Percentiles rank a stretch among this genome's conserved stretches.
phyloP scores from a whole-genome alignment of 1,284 basidiomycete species.

The Coniferiporia sulphurascens region DNA sequence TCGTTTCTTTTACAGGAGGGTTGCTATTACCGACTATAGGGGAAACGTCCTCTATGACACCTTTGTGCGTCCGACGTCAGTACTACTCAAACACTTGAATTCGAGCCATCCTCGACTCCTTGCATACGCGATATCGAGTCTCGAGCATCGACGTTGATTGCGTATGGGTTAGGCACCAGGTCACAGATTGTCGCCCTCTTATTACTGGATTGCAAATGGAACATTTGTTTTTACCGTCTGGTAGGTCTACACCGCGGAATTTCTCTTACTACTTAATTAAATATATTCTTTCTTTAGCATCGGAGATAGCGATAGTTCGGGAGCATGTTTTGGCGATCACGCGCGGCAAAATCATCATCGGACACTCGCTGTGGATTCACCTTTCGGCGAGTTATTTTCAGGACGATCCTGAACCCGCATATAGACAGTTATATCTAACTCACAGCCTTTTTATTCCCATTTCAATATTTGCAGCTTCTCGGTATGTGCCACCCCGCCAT shows the following conservation, averaged over 20 bases:
- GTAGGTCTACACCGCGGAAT: neutral
- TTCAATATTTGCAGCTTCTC: conserved; percentile 36
- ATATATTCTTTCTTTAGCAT: conserved; percentile 32
- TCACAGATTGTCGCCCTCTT: conserved; percentile 43
- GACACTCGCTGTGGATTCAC: conserved; percentile 51
- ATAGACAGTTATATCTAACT: conserved; percentile 2
- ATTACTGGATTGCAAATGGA: conserved; percentile 42
- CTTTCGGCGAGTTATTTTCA: conserved; percentile 39
- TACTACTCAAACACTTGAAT: conserved; percentile 16
- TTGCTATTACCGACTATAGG: conserved; percentile 42
- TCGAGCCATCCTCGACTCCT: neutral
- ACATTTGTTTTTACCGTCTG: conserved; percentile 40
- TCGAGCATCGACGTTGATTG: neutral
- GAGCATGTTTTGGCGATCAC: conserved; percentile 39
- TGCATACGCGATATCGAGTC: neutral
- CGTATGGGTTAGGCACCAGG: conserved; percentile 32
- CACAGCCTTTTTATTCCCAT: conserved; percentile 5
- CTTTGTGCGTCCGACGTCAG: conserved; percentile 51
- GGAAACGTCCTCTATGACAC: conserved; percentile 48
- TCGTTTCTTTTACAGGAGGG: conserved; percentile 26
- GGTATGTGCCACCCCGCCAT: conserved; percentile 48
- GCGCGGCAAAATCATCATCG: conserved; percentile 47
- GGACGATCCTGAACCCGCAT: neutral
- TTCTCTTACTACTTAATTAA: neutral
- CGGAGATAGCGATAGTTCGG: conserved; percentile 44